phyloP scores from a whole-genome alignment of 2,329 filamentous ascomycete genomes.

The Cytospora schulzeri region DNA sequence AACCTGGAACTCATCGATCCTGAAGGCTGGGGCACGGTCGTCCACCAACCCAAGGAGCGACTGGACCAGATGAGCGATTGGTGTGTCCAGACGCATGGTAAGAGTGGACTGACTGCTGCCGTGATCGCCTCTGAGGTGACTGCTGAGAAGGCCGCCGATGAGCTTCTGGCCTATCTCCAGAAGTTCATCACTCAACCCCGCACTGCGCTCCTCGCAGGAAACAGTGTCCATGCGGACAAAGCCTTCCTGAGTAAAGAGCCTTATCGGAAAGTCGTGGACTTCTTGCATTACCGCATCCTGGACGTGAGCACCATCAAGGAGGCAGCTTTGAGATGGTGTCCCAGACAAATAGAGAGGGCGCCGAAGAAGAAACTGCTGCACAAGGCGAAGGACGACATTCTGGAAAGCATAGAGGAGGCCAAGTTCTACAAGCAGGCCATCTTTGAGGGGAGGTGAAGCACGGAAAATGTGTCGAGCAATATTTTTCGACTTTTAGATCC shows the following conservation, averaged over 20 bases:
- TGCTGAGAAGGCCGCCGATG: slow-evolving; percentile 69
- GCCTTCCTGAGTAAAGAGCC: slow-evolving; percentile 76
- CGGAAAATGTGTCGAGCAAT: no score
- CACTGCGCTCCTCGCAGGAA: slow-evolving; percentile 80
- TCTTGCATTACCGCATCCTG: slow-evolving; percentile 86
- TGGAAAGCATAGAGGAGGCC: slow-evolving; percentile 94
- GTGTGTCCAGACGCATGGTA: slow-evolving; percentile 79
- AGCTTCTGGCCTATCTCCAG: slow-evolving; percentile 77
- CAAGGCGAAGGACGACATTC: slow-evolving; percentile 83
- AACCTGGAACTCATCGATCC: slow-evolving; percentile 76
- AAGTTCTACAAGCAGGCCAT: slow-evolving; percentile 69
- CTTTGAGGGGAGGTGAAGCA: slow-evolving; percentile 28
- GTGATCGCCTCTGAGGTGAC: slow-evolving; percentile 75
- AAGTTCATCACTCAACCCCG: slow-evolving; percentile 67
- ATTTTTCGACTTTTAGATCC: neutral
- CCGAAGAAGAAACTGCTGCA: slow-evolving; percentile 78
- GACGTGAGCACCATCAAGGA: slow-evolving; percentile 95
- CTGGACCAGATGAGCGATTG: slow-evolving; percentile 84
- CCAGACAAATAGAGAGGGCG: slow-evolving; percentile 59
- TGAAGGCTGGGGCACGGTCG: slow-evolving; percentile 75
- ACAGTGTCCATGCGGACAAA: slow-evolving; percentile 88
- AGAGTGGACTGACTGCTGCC: slow-evolving; percentile 78
- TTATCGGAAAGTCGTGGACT: slow-evolving; percentile 71
- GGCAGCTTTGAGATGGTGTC: slow-evolving; percentile 79
- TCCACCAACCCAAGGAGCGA: slow-evolving; percentile 71